phyloP scores from a whole-genome alignment of 257 asterid species.

The Perilla frutescens region DNA sequence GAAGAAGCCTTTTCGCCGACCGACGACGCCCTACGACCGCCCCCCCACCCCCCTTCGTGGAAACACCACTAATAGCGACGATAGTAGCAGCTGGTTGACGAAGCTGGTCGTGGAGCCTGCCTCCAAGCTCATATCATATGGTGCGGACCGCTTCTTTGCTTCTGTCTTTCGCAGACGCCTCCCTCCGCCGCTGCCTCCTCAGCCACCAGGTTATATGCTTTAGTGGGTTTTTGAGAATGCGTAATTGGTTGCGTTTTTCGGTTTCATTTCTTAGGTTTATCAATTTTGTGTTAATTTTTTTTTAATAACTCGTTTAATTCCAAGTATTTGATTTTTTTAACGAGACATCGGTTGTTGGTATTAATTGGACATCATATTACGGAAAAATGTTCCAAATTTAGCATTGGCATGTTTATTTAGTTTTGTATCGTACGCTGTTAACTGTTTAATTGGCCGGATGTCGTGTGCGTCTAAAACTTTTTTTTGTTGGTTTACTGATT shows the following conservation, averaged over 20 bases:
- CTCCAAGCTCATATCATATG: constrained; percentile 62
- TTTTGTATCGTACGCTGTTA: constrained; percentile 9
- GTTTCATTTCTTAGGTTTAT: constrained; percentile 6
- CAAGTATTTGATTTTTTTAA: background rate
- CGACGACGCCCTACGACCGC: constrained; percentile 86
- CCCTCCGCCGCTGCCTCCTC: constrained; percentile 55
- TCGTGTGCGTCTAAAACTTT: background rate
- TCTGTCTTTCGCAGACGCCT: constrained; percentile 66
- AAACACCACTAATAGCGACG: constrained; percentile 28
- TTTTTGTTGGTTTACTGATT: background rate
- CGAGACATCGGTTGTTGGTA: background rate
- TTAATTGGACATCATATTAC: background rate
- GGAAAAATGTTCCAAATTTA: constrained; percentile 3
- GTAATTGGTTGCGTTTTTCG: background rate
- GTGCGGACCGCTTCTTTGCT: constrained; percentile 70
- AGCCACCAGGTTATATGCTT: constrained; percentile 53
- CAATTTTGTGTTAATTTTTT: background rate
- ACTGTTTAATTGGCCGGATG: constrained; percentile 16
- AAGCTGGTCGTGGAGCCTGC: constrained; percentile 91
- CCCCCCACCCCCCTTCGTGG: constrained; percentile 49
- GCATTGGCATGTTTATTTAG: background rate
- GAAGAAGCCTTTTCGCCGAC: constrained; percentile 62
- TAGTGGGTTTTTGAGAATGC: background rate
- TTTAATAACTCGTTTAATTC: background rate
- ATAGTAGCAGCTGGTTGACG: constrained; percentile 65